Conservation (phyloP, 2,329 filamentous ascomycete genomes). For the Trichoderma koningii region DNA sequence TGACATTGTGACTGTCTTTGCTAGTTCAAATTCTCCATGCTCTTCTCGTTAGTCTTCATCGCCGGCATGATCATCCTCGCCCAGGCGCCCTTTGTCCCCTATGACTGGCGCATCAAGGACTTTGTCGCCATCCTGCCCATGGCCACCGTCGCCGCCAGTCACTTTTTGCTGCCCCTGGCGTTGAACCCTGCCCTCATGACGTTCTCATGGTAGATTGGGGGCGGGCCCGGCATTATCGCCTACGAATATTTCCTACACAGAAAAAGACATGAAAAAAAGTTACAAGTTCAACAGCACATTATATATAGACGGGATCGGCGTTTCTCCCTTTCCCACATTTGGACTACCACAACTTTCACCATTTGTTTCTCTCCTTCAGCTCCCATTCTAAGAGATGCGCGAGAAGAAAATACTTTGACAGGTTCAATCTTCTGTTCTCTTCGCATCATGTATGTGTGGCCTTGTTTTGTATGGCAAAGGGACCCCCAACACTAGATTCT, state of each 20-base stretch:
- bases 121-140: constrained; percentile 78
- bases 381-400: background rate
- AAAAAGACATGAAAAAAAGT: background rate
- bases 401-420: background rate
- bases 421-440: background rate
- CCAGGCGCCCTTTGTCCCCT: constrained; percentile 63
- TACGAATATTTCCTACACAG: background rate
- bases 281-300: background rate
- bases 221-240: too few species aligned
- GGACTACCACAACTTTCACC: background rate
- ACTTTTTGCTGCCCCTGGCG: constrained; percentile 70
- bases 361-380: background rate
- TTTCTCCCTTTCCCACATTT: background rate
- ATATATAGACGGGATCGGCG: constrained; percentile 6
- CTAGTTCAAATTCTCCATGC: constrained; percentile 72
- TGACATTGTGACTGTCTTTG: constrained; percentile 28
- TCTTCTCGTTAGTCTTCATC: constrained; percentile 61
- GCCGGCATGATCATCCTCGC: constrained; percentile 66
- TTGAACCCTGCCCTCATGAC: constrained; percentile 80
- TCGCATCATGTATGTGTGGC: background rate
- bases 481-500: background rate
- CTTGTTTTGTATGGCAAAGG: background rate
- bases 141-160: constrained; percentile 67
- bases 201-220: constrained; percentile 65
- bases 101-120: constrained; percentile 66